Percentiles rank a stretch among this genome's conserved stretches.
These are phyloP conservation scores for Candida namnaoensis DNA, from an alignment of 805 yeast genomes.

Conservation along the genomic window DNA sequence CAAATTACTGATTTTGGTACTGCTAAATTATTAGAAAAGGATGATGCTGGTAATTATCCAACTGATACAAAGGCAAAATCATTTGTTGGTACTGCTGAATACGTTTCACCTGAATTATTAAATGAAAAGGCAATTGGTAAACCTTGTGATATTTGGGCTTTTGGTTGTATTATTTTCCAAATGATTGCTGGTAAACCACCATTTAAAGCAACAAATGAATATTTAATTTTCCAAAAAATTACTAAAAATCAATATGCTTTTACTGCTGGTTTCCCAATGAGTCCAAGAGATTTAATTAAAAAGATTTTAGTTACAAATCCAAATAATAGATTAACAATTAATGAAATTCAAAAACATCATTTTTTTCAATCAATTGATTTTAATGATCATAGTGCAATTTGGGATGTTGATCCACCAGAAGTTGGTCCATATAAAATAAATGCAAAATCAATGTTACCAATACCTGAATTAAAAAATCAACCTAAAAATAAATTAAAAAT, in stretches of 20 bases:
- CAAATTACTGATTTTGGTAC: slow-evolving; percentile 83
- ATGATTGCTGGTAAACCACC: slow-evolving; percentile 94
- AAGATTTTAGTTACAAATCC: slow-evolving; percentile 59
- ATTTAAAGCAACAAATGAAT: slow-evolving; percentile 77
- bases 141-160: slow-evolving; percentile 98
- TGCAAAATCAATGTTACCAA: slow-evolving; percentile 73
- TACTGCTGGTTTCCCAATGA: slow-evolving; percentile 75
- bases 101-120: slow-evolving; percentile 73
- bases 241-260: slow-evolving; percentile 75
- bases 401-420: slow-evolving; percentile 56
- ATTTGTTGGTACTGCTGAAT: slow-evolving; percentile 82
- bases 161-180: slow-evolving; percentile 92
- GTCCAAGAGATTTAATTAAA: slow-evolving; percentile 65
- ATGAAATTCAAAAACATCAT: slow-evolving; percentile 50
- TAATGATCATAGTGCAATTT: slow-evolving; percentile 41
- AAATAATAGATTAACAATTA: slow-evolving; percentile 48
- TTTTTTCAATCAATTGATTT: slow-evolving; percentile 55
- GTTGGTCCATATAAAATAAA: slow-evolving; percentile 64
- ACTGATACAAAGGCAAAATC: slow-evolving; percentile 64
- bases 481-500: slow-evolving; percentile 14
- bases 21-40: slow-evolving; percentile 56
- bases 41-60: slow-evolving; percentile 48
- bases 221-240: slow-evolving; percentile 73
- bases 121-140: slow-evolving; percentile 76
- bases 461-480: slow-evolving; percentile 40